phyloP scores from a whole-genome alignment of 441 rosid genomes.

The Hura crepitans region DNA sequence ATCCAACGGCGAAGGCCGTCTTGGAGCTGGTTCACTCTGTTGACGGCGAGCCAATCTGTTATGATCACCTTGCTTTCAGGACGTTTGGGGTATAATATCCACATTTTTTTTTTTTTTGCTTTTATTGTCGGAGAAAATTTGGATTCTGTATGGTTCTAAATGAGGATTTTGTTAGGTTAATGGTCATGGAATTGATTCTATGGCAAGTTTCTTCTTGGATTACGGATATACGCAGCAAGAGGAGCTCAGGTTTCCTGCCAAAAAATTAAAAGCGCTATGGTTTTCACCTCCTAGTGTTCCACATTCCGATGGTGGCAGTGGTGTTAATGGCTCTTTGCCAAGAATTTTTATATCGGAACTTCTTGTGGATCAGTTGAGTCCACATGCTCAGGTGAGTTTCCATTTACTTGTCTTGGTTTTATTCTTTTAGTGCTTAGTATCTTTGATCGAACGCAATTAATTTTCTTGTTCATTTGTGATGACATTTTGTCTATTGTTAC shows the following conservation, averaged over 20 bases:
- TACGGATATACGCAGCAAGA: slow-evolving; percentile 69
- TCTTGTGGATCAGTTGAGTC: slow-evolving; percentile 70
- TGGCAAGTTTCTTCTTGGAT: slow-evolving; percentile 75
- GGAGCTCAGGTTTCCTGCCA: slow-evolving; percentile 83
- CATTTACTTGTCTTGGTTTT: not conserved
- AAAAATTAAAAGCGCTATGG: slow-evolving; percentile 88
- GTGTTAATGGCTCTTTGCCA: slow-evolving; percentile 72
- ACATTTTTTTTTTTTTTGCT: not conserved
- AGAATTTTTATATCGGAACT: slow-evolving; percentile 90
- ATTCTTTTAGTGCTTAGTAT: not conserved
- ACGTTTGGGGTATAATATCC: slow-evolving; percentile 65
- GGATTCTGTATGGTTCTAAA: not conserved
- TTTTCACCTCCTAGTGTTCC: slow-evolving; percentile 70
- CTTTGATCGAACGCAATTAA: not conserved
- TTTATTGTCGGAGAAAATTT: not conserved
- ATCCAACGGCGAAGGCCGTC: slow-evolving; percentile 72
- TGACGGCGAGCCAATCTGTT: slow-evolving; percentile 53
- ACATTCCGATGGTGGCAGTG: slow-evolving; percentile 39
- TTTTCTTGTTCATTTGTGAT: too few relatives aligned
- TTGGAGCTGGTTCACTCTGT: slow-evolving; percentile 58
- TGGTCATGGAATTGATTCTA: slow-evolving; percentile 76
- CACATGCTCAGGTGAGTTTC: slow-evolving; percentile 60
- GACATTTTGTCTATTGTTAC: too few relatives aligned
- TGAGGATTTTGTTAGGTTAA: slow-evolving; percentile 38
- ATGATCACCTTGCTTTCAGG: slow-evolving; percentile 90